Percentiles rank a stretch among this genome's conserved stretches.
phyloP scores from a whole-genome alignment of 495 filamentous ascomycete species.

The Wilcoxina mikolae region DNA sequence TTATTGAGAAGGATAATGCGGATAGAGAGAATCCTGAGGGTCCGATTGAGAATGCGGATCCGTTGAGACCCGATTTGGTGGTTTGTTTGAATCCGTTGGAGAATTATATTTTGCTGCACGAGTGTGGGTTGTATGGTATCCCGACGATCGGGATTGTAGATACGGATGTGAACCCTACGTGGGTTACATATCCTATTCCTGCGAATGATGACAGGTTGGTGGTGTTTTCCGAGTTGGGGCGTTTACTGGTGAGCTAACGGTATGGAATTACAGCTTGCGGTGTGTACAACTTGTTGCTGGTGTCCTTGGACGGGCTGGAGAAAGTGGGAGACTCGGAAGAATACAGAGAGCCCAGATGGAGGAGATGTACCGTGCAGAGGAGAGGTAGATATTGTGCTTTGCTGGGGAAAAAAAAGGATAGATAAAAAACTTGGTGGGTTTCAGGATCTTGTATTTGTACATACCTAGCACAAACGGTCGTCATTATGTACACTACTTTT shows the following conservation, averaged over 20 bases:
- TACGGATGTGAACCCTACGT: conserved; percentile 80
- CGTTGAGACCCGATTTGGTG: conserved; percentile 75
- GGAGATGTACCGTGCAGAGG: background rate
- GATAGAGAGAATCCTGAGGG: conserved; percentile 40
- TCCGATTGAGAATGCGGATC: conserved; percentile 44
- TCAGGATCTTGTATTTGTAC: background rate
- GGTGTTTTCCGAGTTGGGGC: conserved; percentile 17
- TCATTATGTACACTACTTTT: background rate
- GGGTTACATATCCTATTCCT: conserved; percentile 93
- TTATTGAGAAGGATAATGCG: conserved; percentile 40
- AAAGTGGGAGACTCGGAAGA: conserved; percentile 40
- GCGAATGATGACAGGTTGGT: conserved; percentile 94
- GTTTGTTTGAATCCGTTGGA: conserved; percentile 84
- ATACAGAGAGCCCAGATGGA: background rate
- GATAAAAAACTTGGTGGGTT: background rate
- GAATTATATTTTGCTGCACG: conserved; percentile 77
- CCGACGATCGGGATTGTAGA: conserved; percentile 92
- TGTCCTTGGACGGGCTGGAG: conserved; percentile 67
- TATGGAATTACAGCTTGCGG: conserved; percentile 47
- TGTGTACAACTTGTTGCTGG: conserved; percentile 68
- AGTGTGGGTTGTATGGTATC: conserved; percentile 74
- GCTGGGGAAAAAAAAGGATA: background rate
- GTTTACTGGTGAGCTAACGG: background rate
- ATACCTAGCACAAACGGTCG: background rate
- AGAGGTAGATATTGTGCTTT: background rate